phyloP scores from a whole-genome alignment of 805 yeast genomes.

The Suhomyces pyralidae region DNA sequence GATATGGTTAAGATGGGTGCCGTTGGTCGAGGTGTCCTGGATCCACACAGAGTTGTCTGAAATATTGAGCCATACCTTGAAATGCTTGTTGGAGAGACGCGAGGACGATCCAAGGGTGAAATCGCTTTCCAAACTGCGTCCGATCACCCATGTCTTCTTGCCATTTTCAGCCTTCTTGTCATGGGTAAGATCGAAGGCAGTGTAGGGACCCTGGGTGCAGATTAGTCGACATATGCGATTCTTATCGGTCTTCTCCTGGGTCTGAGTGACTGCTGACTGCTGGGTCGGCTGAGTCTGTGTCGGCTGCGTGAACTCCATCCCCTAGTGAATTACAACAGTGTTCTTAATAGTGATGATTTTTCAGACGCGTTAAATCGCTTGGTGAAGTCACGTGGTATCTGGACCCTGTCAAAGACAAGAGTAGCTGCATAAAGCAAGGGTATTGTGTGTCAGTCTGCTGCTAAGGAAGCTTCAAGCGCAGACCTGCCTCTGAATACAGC shows the following conservation, averaged over 20 bases:
- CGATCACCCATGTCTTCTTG: slow-evolving; percentile 62
- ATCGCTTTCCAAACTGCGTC: slow-evolving; percentile 68
- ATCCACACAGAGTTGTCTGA: slow-evolving; percentile 56
- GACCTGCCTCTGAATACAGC: too few relatives aligned
- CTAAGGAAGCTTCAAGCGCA: too few relatives aligned
- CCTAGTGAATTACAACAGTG: neutral
- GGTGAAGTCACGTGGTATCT: neutral
- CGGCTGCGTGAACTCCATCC: slow-evolving; percentile 25
- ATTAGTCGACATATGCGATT: slow-evolving; percentile 52
- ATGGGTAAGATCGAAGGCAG: slow-evolving; percentile 43
- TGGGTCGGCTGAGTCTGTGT: slow-evolving; percentile 28
- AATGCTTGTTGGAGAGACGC: slow-evolving; percentile 72
- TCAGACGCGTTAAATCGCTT: neutral
- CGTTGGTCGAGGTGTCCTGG: slow-evolving; percentile 84
- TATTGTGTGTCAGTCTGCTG: too few relatives aligned
- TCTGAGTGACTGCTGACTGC: slow-evolving; percentile 30
- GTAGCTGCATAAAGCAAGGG: too few relatives aligned
- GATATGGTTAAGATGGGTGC: slow-evolving; percentile 79
- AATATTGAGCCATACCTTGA: slow-evolving; percentile 63
- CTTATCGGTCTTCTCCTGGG: slow-evolving; percentile 22
- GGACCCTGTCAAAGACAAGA: neutral
- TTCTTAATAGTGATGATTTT: neutral
- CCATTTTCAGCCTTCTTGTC: slow-evolving; percentile 20
- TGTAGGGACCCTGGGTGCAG: slow-evolving; percentile 57
- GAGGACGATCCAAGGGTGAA: slow-evolving; percentile 56